phyloP scores from a whole-genome alignment of 164 flowering plant genomes.

The Cinnamomum chago region DNA sequence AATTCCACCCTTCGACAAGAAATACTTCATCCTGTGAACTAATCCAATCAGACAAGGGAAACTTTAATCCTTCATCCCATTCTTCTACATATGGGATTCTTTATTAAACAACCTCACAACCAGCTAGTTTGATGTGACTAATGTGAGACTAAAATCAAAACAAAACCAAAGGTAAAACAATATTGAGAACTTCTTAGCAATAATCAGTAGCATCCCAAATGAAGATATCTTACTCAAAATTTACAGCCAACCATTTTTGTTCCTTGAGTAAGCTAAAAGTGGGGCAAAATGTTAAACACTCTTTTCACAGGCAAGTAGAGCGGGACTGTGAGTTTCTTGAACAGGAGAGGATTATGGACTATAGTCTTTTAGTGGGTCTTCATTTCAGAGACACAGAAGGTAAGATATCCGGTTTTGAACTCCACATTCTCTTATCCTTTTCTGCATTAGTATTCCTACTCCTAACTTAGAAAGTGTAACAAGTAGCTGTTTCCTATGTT shows the following conservation, averaged over 20 bases:
- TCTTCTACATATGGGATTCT: too few species aligned
- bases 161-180: background rate
- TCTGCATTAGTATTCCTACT: background rate
- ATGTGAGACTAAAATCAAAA: too few species aligned
- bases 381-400: conserved; percentile 57
- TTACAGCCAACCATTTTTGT: background rate
- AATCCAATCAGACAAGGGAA: too few species aligned
- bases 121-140: too few species aligned
- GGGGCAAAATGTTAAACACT: background rate
- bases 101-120: too few species aligned
- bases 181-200: background rate
- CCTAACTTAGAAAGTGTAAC: background rate
- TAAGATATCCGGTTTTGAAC: conserved; percentile 21
- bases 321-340: conserved; percentile 86
- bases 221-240: background rate
- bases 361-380: conserved; percentile 79
- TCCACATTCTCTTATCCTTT: conserved; percentile 23
- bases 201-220: background rate
- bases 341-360: conserved; percentile 90
- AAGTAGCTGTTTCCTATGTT: conserved; percentile 4
- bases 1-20: too few species aligned
- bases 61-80: too few species aligned
- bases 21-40: too few species aligned
- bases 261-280: background rate
- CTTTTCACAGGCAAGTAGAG: conserved; percentile 72